These are phyloP conservation scores for Aristolochia contorta DNA, from an alignment of 164 flowering plant species.

Conservation along the genomic window DNA sequence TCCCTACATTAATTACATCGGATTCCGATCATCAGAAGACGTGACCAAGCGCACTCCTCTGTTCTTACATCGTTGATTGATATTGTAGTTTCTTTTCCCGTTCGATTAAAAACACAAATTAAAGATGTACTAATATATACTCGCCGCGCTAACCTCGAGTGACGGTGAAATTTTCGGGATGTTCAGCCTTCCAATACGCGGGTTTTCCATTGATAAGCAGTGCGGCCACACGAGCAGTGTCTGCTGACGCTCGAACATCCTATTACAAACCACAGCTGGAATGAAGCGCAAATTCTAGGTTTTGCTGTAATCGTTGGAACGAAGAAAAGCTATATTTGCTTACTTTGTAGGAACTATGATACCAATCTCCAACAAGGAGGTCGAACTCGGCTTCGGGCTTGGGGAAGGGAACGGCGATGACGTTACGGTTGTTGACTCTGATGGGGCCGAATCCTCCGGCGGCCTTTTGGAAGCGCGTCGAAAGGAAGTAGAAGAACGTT, in stretches of 20 bases:
- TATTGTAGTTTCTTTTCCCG: neutral
- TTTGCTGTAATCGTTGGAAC: neutral
- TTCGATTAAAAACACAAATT: no score
- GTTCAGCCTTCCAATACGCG: slow-evolving; percentile 17
- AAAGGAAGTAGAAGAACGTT: slow-evolving; percentile 58
- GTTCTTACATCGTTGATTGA: neutral
- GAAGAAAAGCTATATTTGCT: neutral
- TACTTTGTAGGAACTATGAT: slow-evolving; percentile 22
- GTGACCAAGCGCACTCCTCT: no score
- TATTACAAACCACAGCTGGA: no score
- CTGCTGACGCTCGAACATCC: no score
- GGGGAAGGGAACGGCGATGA: slow-evolving; percentile 50
- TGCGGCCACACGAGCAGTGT: slow-evolving; percentile 3
- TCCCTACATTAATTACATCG: slow-evolving; percentile 44
- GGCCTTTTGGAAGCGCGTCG: slow-evolving; percentile 49
- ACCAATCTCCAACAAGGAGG: slow-evolving; percentile 76
- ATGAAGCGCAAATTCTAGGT: no score
- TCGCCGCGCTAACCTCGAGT: slow-evolving; percentile 47
- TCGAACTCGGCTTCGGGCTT: slow-evolving; percentile 54
- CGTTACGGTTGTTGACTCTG: slow-evolving; percentile 50
- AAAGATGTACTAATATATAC: no score
- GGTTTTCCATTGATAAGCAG: slow-evolving; percentile 59
- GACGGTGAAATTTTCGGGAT: slow-evolving; percentile 41
- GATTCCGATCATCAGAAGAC: no score
- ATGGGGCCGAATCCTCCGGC: slow-evolving; percentile 69